Evolutionary conservation across 139 green algal genomes (phyloP), one percentile per base, ranked within the genome.

Genomic region (Monoraphidium neglectum): DNA sequence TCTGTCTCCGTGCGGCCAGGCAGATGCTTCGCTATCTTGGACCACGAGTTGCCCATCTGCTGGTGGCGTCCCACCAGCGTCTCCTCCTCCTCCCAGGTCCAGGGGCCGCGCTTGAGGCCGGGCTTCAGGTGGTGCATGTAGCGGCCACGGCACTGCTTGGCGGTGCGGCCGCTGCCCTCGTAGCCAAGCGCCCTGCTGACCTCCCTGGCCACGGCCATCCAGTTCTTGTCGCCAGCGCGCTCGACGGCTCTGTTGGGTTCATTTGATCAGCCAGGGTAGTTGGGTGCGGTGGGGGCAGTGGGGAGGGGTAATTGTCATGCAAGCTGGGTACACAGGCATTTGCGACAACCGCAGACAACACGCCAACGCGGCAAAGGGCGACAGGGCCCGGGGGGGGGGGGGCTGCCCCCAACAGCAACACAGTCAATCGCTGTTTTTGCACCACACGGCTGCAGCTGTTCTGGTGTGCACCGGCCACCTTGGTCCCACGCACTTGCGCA

Each of bases 141-240:
- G 61, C 61, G 61, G 8, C 32, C 61, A 6, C 61, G 61, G 61
- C 61, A 68, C 32, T 68, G 61, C 61, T 68, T 68, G 61, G 61
- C 61, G 32, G 61, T 49, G 61, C 61, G 61, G 16, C 33, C 30
- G 61, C 56, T 15, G 56, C 56, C 10, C 5, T 30, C 56, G 56
- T 30, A 30, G 56, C 26, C 26, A 15, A 63, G 56, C 26, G 56
- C 56, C 26, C 5, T 32, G 56, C 21, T 63, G 56, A 63, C 24
- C 26, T 30, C 56, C 12, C 56, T 10, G 6, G 56, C 8, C 26
- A 63, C 56, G 10, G 56, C 56, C 26, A 32, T 63, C 56, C 56
- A 63, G 56, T 63, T 63, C 6, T 32, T 30, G 26, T 36, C 26
- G 56, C 56, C 56, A 15, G 24, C 26, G 56, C 24, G 24, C 56